Conservation (phyloP, 2,329 filamentous ascomycete species). For the Ascocoryne sarcoides region DNA sequence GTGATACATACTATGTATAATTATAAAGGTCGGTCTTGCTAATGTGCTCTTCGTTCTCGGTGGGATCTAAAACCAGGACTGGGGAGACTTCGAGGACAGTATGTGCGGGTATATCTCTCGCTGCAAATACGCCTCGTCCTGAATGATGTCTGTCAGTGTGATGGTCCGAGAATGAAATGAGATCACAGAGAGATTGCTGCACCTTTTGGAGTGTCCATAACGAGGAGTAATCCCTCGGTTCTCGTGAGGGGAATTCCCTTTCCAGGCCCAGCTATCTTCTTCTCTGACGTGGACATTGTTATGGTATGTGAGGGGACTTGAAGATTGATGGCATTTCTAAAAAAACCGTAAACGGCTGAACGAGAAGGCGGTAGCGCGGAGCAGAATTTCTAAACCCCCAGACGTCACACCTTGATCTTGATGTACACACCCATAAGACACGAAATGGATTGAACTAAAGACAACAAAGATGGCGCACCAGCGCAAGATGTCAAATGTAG, state of each 20-base stretch:
- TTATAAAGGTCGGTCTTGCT: constrained; percentile 42
- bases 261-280: background rate
- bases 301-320: too few species aligned
- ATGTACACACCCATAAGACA: too few species aligned
- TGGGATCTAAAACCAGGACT: constrained; percentile 38
- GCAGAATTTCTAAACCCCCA: too few species aligned
- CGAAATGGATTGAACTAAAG: background rate
- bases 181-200: constrained; percentile 2
- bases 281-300: too few species aligned
- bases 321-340: too few species aligned
- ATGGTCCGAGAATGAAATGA: background rate
- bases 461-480: constrained; percentile 21
- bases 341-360: too few species aligned
- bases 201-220: constrained; percentile 44
- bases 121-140: constrained; percentile 47
- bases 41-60: constrained; percentile 41
- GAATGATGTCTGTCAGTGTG: constrained; percentile 1
- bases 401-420: too few species aligned
- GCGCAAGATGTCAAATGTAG: constrained; percentile 22
- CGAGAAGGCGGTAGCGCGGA: too few species aligned
- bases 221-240: constrained; percentile 33
- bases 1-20: constrained; percentile 43
- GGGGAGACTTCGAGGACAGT: constrained; percentile 44
- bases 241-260: constrained; percentile 31
- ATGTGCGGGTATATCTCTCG: constrained; percentile 35